phyloP scores from a whole-genome alignment of 192 early-diverging fungal genomes.

The Backusella liffmaniae region DNA sequence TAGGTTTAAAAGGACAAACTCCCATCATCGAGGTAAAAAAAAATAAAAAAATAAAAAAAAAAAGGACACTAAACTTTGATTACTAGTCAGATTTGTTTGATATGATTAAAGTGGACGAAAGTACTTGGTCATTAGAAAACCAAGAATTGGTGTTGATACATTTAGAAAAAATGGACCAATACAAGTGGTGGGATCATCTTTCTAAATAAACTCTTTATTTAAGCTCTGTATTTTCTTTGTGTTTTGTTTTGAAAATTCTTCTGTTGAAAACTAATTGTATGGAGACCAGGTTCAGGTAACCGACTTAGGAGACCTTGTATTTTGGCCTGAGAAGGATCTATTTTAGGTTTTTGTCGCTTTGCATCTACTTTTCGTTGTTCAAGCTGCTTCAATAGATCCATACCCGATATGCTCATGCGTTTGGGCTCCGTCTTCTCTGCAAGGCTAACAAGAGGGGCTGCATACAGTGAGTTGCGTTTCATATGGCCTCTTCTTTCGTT shows the following conservation, averaged over 20 bases:
- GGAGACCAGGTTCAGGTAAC: conserved; percentile 17
- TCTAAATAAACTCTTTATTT: not conserved
- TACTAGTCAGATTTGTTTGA: conserved; percentile 66
- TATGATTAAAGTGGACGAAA: conserved; percentile 73
- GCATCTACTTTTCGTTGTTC: conserved; percentile 19
- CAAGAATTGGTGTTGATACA: conserved; percentile 73
- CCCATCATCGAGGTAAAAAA: conserved; percentile 63
- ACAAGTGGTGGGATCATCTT: conserved; percentile 90
- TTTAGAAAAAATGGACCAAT: conserved; percentile 78
- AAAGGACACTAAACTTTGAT: not conserved
- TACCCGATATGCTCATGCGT: conserved; percentile 23
- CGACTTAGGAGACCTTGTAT: conserved; percentile 22
- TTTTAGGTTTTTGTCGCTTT: conserved; percentile 16
- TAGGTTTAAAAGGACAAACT: conserved; percentile 68
- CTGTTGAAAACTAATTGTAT: conserved; percentile 24
- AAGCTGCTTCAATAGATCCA: conserved; percentile 21
- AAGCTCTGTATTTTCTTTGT: not conserved
- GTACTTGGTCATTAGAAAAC: conserved; percentile 75
- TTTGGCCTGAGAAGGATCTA: conserved; percentile 18
- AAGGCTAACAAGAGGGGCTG: not conserved
- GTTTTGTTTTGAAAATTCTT: conserved; percentile 1
- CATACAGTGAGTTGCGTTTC: not conserved
- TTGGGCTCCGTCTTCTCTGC: not conserved
- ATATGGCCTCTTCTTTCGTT: not conserved
- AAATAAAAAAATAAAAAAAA: not conserved